A percentile compares a stretch with the other conserved stretches of the same genome.
phyloP scores from a whole-genome alignment of 352 stramenopile species.

The Globisporangium cystogenes region DNA sequence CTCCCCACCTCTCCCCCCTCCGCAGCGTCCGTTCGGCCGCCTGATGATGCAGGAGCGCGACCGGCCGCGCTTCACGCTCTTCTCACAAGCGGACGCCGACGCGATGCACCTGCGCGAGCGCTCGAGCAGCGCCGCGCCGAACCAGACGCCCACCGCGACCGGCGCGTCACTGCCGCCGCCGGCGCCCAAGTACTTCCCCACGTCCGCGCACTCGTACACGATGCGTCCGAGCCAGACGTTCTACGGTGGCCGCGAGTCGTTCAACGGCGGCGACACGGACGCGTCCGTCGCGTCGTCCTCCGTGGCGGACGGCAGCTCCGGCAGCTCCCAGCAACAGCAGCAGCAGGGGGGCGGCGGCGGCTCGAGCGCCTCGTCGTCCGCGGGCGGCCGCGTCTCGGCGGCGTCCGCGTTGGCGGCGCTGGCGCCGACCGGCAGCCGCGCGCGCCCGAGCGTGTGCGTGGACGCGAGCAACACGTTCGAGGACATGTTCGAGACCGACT shows the following conservation, averaged over 20 bases:
- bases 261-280: conserved; percentile 41
- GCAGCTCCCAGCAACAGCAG: conserved; percentile 14
- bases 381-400: not conserved
- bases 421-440: conserved; percentile 15
- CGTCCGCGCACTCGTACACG: conserved; percentile 34
- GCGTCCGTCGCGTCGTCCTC: conserved; percentile 57
- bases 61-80: conserved; percentile 64
- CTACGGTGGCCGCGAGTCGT: conserved; percentile 30
- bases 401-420: conserved; percentile 5
- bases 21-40: no score
- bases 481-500: conserved; percentile 85
- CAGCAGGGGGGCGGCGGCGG: not conserved
- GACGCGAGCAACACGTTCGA: conserved; percentile 72
- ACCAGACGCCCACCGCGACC: conserved; percentile 3
- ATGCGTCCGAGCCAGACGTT: conserved; percentile 64
- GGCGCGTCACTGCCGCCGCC: conserved; percentile 9
- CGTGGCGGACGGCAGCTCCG: conserved; percentile 38
- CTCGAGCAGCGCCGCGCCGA: conserved; percentile 24
- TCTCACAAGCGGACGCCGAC: conserved; percentile 60
- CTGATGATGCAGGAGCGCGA: conserved; percentile 19
- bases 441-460: conserved; percentile 57
- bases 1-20: no score
- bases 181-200: conserved; percentile 11
- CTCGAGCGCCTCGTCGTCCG: not conserved
- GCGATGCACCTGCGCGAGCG: conserved; percentile 69